Conservation (phyloP, 306 rosid genomes). For the Mimosa pudica region DNA sequence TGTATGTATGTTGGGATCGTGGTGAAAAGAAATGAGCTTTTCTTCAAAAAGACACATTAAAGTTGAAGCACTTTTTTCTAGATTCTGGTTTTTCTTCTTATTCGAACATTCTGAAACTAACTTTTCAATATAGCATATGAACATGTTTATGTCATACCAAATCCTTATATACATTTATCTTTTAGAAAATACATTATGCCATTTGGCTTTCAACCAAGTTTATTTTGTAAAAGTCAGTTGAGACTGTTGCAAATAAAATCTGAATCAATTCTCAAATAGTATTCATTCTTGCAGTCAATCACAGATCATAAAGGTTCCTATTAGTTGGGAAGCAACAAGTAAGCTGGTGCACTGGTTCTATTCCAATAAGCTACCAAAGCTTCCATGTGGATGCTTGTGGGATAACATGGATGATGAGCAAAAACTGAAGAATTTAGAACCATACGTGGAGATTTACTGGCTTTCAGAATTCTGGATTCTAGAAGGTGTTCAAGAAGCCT, state of each 20-base stretch:
- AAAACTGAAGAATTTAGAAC: constrained; percentile 61
- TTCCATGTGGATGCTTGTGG: constrained; percentile 83
- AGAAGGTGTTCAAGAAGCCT: constrained; percentile 63
- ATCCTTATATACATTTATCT: too few species aligned
- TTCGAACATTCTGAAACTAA: too few species aligned
- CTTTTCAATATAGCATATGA: too few species aligned
- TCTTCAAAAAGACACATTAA: too few species aligned
- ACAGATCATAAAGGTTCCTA: constrained; percentile 52
- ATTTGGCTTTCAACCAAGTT: too few species aligned
- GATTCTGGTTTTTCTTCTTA: too few species aligned
- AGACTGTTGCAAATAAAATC: neutral
- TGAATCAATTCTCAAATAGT: constrained; percentile 4
- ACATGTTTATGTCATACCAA: too few species aligned
- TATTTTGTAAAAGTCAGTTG: too few species aligned
- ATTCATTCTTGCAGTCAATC: constrained; percentile 59
- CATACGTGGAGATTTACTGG: constrained; percentile 83
- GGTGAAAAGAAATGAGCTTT: too few species aligned
- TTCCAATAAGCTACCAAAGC: constrained; percentile 64
- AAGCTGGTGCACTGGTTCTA: constrained; percentile 75
- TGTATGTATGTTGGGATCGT: too few species aligned
- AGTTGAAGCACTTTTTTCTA: too few species aligned
- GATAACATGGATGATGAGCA: constrained; percentile 62
- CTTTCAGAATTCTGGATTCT: constrained; percentile 76
- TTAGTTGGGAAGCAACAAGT: constrained; percentile 79
- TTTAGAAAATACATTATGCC: too few species aligned